phyloP scores from a whole-genome alignment of 2,329 filamentous ascomycete genomes.

The Septoria linicola region DNA sequence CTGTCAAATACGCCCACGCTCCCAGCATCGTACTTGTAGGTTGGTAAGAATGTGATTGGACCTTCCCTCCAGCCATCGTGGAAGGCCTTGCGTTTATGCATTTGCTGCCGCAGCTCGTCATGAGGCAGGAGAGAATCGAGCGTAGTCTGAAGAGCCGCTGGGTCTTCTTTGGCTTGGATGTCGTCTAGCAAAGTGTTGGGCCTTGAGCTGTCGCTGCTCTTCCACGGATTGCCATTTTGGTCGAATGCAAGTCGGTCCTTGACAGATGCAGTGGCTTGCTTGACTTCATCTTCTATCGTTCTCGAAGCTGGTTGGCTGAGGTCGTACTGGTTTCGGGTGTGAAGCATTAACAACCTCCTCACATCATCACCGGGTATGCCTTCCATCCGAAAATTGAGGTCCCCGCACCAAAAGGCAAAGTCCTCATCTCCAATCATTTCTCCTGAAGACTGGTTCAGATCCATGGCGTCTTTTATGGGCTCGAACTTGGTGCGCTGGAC shows the following conservation, averaged over 20 bases:
- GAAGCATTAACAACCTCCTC: conserved; percentile 75
- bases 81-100: conserved; percentile 74
- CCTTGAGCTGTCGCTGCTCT: conserved; percentile 21
- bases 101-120: conserved; percentile 77
- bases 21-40: conserved; percentile 98
- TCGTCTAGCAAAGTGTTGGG: conserved; percentile 30
- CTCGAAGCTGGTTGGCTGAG: conserved; percentile 41
- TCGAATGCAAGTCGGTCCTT: conserved; percentile 19
- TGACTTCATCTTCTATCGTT: conserved; percentile 41
- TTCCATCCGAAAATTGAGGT: conserved; percentile 90
- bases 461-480: conserved; percentile 65
- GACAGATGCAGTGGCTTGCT: conserved; percentile 29
- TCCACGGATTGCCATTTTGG: conserved; percentile 13
- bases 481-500: conserved; percentile 73
- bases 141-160: conserved; percentile 83
- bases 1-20: conserved; percentile 90
- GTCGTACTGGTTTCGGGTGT: conserved; percentile 76
- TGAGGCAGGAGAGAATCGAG: conserved; percentile 83
- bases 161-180: conserved; percentile 64
- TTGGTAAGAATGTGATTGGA: conserved; percentile 81
- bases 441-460: conserved; percentile 57
- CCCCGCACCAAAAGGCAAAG: conserved; percentile 93
- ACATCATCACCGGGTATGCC: conserved; percentile 89
- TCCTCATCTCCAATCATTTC: conserved; percentile 83
- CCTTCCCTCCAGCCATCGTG: conserved; percentile 93